Percentiles rank a stretch among this genome's conserved stretches.
phyloP scores from a whole-genome alignment of 1,284 basidiomycete species.

The Ustilago curta region DNA sequence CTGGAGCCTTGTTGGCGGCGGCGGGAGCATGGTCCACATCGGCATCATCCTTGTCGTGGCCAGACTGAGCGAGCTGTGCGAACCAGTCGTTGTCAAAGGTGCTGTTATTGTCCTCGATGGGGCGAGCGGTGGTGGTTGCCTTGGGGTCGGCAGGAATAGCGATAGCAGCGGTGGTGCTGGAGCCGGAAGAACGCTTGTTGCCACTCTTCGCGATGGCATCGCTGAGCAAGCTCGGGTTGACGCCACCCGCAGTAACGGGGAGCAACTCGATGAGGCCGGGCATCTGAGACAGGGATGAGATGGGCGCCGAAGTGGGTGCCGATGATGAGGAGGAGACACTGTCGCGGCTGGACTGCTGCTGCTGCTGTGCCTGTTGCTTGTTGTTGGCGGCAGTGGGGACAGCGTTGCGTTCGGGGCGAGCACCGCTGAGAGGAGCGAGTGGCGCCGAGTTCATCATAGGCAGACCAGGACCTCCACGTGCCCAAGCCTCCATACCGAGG shows the following conservation, averaged over 20 bases:
- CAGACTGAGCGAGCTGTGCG: slow-evolving; percentile 52
- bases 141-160: slow-evolving; percentile 24
- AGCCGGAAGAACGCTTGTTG: slow-evolving; percentile 13
- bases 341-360: slow-evolving; percentile 24
- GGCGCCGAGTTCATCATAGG: slow-evolving; percentile 16
- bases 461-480: slow-evolving; percentile 16
- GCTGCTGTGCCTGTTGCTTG: slow-evolving; percentile 23
- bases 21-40: slow-evolving; percentile 13
- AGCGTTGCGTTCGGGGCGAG: slow-evolving; percentile 1
- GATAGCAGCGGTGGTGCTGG: slow-evolving; percentile 17
- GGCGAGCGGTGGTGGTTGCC: slow-evolving; percentile 34
- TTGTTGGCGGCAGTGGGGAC: neutral
- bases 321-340: neutral
- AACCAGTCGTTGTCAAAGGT: slow-evolving; percentile 54
- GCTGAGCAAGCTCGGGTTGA: slow-evolving; percentile 45
- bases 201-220: slow-evolving; percentile 12
- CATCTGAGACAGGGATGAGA: slow-evolving; percentile 29
- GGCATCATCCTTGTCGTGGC: slow-evolving; percentile 45
- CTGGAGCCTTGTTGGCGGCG: slow-evolving; percentile 3
- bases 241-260: slow-evolving; percentile 27
- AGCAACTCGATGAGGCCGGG: slow-evolving; percentile 33
- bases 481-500: slow-evolving; percentile 48
- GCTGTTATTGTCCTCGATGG: slow-evolving; percentile 39
- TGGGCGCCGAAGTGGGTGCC: slow-evolving; percentile 9
- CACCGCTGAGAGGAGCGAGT: slow-evolving; percentile 12